phyloP scores from a whole-genome alignment of 2,329 filamentous ascomycete species.

The Colletotrichum destructivum region DNA sequence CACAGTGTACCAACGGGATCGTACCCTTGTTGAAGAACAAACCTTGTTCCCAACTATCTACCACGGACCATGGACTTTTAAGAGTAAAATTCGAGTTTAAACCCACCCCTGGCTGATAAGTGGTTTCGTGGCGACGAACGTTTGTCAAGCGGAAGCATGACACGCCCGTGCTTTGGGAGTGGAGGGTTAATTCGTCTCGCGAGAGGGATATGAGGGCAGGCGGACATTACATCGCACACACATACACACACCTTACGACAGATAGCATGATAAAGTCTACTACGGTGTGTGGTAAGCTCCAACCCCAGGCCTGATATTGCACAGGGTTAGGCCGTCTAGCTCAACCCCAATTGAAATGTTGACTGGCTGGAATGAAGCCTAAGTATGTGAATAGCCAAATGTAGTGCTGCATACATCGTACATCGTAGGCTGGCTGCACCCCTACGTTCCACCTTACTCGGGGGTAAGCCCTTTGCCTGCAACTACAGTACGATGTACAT shows the following conservation, averaged over 20 bases:
- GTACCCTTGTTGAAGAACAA: not conserved
- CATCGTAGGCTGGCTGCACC: too few relatives aligned
- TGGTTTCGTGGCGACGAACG: conserved; percentile 29
- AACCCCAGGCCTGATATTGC: too few relatives aligned
- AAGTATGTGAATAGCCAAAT: too few relatives aligned
- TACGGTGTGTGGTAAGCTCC: not conserved
- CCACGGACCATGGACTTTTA: conserved; percentile 1
- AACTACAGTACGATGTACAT: too few relatives aligned
- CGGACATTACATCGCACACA: too few relatives aligned
- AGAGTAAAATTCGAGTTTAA: conserved; percentile 3
- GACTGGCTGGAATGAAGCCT: too few relatives aligned
- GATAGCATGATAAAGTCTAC: not conserved
- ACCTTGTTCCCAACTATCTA: not conserved
- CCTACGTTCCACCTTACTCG: too few relatives aligned
- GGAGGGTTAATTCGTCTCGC: not conserved
- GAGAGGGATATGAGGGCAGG: conserved; percentile 22
- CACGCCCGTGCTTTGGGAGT: conserved; percentile 9
- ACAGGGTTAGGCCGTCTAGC: too few relatives aligned
- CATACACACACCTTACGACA: not conserved
- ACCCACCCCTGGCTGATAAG: conserved; percentile 1
- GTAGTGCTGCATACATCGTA: too few relatives aligned
- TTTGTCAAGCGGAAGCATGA: conserved; percentile 37
- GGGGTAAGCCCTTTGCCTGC: too few relatives aligned
- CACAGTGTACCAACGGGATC: not conserved
- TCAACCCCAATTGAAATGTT: too few relatives aligned